Base-by-base conservation (phyloP, 2,329 filamentous ascomycete species). In the Basipetospora chlamydospora region DNA sequence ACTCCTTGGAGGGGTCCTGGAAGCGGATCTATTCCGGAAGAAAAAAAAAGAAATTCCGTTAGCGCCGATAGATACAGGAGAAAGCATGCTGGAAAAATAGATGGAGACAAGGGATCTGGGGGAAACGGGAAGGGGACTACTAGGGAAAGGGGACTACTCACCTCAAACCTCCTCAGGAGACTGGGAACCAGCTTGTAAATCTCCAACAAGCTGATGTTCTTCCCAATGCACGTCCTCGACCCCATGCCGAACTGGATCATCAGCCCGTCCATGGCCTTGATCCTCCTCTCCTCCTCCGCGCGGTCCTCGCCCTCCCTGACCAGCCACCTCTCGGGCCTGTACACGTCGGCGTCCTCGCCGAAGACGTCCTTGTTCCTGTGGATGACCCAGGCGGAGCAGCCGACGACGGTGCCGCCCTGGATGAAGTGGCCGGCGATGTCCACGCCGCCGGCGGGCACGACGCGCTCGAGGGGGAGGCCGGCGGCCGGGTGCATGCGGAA, bases 181-280 rank as follows among this genome's bases (percentile, higher is more conserved):
- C 59, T 67, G 28, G 72, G 72, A 17, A 76, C 66, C 33, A 77
- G 47, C 59, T 77, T 77, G 52, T 77, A 75, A 39, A 77, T 73
- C 59, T 77, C 72, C 46, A 76, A 44, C 47, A 76, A 44, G 41
- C 67, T 71, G 33, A 77, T 76, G 41, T 77, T 77, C 63, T 73
- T 76, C 30, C 80, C 80, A 57, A 64, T 80, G 46, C 79, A 84
- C 2, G 79, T 82, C 46, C 78, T 58, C 9, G 71, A 68, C 0
- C 79, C 79, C 55, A 78, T 78, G 2, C 79, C 79, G 52, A 84
- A 84, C 45, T 82, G 77, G 51, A 81, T 63, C 74, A 81, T 76
- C n/a, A 63, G 65, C 1, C 70, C 72, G 46, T 74, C 74, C 77
- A 81, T 81, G 50, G 73, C 67, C 54, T 66, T 69, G 31, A 80